These are phyloP conservation scores for Stachybotrys elegans DNA, from an alignment of 2,329 filamentous ascomycete species.

Conservation along the genomic window DNA sequence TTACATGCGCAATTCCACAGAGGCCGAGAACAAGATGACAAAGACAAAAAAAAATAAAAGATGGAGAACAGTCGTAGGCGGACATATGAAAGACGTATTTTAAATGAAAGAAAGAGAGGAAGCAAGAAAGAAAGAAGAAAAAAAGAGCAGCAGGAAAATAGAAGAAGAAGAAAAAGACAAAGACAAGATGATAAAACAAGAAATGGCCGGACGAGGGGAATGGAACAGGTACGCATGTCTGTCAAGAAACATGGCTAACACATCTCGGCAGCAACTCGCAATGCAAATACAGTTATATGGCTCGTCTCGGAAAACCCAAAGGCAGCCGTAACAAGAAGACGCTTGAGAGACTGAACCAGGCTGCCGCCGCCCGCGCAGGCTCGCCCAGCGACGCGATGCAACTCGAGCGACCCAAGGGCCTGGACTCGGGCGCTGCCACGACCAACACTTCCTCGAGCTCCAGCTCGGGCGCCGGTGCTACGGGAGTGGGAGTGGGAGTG, in stretches of 20 bases:
- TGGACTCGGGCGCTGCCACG: too few species aligned
- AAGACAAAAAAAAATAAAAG: background rate
- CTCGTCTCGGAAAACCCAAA: background rate
- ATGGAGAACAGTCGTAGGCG: background rate
- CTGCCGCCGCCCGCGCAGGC: background rate
- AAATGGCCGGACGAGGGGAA: background rate
- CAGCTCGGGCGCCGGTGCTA: too few species aligned
- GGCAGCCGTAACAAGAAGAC: conserved; percentile 4
- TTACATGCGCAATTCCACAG: too few species aligned
- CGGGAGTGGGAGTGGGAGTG: too few species aligned
- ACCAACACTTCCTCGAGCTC: too few species aligned
- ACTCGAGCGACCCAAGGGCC: background rate
- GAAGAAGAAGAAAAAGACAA: background rate
- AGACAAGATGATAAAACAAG: background rate
- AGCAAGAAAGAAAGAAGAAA: background rate
- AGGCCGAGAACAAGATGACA: background rate
- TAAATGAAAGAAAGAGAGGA: background rate
- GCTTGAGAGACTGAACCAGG: background rate
- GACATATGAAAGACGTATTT: background rate
- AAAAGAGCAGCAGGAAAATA: background rate
- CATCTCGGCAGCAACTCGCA: background rate
- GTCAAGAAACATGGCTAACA: too few species aligned
- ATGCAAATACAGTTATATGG: conserved; percentile 3
- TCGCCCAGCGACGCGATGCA: background rate
- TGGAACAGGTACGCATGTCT: background rate